Evolutionary conservation across 139 green algal genomes (phyloP), one percentile per base, ranked within the genome.

Genomic region (Diplosphaera chodatii): DNA sequence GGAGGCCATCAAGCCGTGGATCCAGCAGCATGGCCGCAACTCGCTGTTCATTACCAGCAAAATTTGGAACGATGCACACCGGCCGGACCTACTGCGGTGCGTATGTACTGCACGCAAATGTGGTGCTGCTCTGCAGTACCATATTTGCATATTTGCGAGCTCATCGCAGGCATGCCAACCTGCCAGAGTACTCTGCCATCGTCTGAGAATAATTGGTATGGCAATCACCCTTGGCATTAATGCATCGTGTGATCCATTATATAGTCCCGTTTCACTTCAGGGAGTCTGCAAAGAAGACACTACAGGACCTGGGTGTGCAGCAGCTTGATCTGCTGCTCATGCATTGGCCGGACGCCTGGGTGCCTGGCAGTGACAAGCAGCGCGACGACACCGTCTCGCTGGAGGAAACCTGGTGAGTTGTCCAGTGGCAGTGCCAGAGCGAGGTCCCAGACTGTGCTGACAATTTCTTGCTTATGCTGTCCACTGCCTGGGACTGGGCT

Each of bases 41-140:
- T 79, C 94, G 77, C 83, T 97, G 32, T 96, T 91, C 77, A 78
- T 97, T 23, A 87, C 79, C 20, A 85, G 71, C 73, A 96, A 96
- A 77, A 64, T 94, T 32, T 93, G 90, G 86, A 92, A 92, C 71
- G 77, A 86, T 41, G 72, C 85, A 31, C 86, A 92, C 79, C 70
- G 77, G 5, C 87, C 88, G 15, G 78, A 76, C 20, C 48, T 59
- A 18, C 13, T 18, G 3, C 8, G 48, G 48, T 59, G 48, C 8
- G 48, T 18, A 59, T 13, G 8, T 13, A 21, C 37, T 48, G 37
- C 37, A n/a, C n/a, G n/a, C n/a, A n/a, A n/a, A n/a, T n/a, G n/a
- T n/a, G n/a, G n/a, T n/a, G n/a, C n/a, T n/a, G n/a, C n/a, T n/a
- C n/a, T n/a, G n/a, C n/a, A n/a, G n/a, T n/a, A n/a, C n/a, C n/a